A percentile compares a stretch with the other conserved stretches of the same genome.
phyloP scores from a whole-genome alignment of 345 rosid species.

The Eucalyptus leucophloia region DNA sequence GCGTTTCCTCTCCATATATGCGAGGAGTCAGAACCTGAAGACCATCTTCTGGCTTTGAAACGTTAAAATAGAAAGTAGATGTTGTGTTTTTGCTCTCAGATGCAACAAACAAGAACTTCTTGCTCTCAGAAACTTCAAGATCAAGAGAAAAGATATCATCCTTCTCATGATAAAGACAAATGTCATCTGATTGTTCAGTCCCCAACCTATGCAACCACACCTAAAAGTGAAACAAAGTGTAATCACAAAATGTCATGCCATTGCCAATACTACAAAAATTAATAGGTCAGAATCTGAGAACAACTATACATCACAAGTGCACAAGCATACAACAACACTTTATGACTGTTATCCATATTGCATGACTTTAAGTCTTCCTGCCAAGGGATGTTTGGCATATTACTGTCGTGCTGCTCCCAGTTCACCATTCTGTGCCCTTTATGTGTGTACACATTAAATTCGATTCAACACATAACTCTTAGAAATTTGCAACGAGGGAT shows the following conservation, averaged over 20 bases:
- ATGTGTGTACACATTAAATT: background rate
- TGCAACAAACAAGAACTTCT: slow-evolving; percentile 50
- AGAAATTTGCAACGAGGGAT: background rate
- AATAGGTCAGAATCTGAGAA: background rate
- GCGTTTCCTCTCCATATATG: slow-evolving; percentile 49
- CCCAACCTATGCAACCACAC: slow-evolving; percentile 91
- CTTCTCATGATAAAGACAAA: slow-evolving; percentile 80
- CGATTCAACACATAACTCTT: background rate
- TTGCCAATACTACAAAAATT: background rate
- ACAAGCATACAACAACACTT: background rate
- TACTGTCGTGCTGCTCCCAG: background rate
- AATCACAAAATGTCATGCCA: background rate
- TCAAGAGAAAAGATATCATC: slow-evolving; percentile 75
- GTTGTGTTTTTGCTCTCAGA: slow-evolving; percentile 75
- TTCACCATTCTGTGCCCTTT: background rate
- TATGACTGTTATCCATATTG: background rate
- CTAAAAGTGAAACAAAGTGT: slow-evolving; percentile 16
- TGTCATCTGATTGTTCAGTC: slow-evolving; percentile 55
- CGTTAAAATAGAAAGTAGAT: slow-evolving; percentile 51
- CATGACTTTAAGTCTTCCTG: background rate
- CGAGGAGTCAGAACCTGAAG: slow-evolving; percentile 70
- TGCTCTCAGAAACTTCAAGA: slow-evolving; percentile 67
- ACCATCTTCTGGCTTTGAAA: slow-evolving; percentile 54
- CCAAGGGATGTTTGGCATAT: background rate
- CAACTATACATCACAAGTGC: background rate